A percentile compares a stretch with the other conserved stretches of the same genome.
phyloP scores from a whole-genome alignment of 192 early-diverging fungal species.

The Jimgerdemannia lactiflua region DNA sequence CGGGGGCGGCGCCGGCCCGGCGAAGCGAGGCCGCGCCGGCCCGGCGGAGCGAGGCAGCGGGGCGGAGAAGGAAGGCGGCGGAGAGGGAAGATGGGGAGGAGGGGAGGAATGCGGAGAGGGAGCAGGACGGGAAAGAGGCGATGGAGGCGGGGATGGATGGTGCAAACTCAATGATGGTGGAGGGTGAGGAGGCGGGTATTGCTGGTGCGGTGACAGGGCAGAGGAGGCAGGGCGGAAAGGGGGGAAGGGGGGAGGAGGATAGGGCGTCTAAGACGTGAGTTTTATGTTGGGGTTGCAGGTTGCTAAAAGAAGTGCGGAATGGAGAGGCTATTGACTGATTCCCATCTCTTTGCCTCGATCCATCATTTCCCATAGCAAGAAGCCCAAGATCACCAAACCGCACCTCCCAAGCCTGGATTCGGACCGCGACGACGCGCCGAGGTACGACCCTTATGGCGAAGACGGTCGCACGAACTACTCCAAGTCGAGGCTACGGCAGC shows the following conservation, averaged over 20 bases:
- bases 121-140: neutral
- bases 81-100: neutral
- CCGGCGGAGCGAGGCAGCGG: neutral
- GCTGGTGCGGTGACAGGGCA: neutral
- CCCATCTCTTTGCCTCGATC: neutral
- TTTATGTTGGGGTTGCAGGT: constrained; percentile 27
- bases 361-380: neutral
- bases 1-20: too few relatives aligned
- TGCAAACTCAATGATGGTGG: constrained; percentile 20
- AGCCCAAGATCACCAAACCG: constrained; percentile 22
- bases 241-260: constrained; percentile 6
- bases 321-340: neutral
- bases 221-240: constrained; percentile 6
- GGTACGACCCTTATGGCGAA: constrained; percentile 20
- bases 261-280: constrained; percentile 3
- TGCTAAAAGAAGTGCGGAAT: neutral
- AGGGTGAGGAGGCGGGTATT: neutral
- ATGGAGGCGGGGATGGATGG: constrained; percentile 21
- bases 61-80: neutral
- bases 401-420: neutral
- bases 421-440: neutral
- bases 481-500: constrained; percentile 46
- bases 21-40: neutral
- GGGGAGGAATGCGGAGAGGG: too few relatives aligned
- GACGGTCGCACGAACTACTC: constrained; percentile 54